Percentiles rank a stretch among this genome's conserved stretches.
phyloP scores from a whole-genome alignment of 116 monocot genomes.

The Trichopus zeylanicus region DNA sequence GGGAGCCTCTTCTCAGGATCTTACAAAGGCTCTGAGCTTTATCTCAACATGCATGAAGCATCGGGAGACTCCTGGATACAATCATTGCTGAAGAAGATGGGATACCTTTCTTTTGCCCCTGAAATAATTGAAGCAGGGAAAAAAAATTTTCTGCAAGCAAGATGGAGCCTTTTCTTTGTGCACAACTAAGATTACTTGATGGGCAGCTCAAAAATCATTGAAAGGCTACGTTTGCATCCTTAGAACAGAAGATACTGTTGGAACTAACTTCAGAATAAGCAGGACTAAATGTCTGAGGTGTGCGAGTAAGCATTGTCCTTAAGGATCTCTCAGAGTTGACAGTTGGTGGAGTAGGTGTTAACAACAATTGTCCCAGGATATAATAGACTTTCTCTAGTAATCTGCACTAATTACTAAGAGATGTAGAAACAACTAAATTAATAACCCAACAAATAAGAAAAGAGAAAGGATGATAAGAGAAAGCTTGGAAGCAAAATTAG shows the following conservation, averaged over 20 bases:
- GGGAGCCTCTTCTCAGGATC: conserved; percentile 75
- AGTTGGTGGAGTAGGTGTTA: no score
- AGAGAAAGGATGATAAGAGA: no score
- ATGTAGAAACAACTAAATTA: no score
- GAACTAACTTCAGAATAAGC: no score
- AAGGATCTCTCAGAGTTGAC: no score
- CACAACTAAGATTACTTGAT: conserved; percentile 83
- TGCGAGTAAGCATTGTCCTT: no score
- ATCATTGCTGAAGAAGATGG: conserved; percentile 35
- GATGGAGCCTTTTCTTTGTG: conserved; percentile 79
- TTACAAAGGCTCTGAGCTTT: conserved; percentile 66
- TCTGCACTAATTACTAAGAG: no score
- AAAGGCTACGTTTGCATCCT: conserved; percentile 60
- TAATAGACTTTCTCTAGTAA: no score
- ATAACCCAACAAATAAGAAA: no score
- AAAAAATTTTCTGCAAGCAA: conserved; percentile 36
- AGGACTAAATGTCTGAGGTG: no score
- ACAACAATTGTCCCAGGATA: no score
- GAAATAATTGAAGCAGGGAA: conserved; percentile 67
- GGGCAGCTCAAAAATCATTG: conserved; percentile 95
- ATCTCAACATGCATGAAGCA: conserved; percentile 70
- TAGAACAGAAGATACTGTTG: conserved; percentile 54
- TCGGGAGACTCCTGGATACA: conserved; percentile 37
- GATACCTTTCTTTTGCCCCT: conserved; percentile 66
- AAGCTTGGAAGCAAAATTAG: no score